phyloP scores from a whole-genome alignment of 306 rosid genomes.

The Pyrus pyrifolia region DNA sequence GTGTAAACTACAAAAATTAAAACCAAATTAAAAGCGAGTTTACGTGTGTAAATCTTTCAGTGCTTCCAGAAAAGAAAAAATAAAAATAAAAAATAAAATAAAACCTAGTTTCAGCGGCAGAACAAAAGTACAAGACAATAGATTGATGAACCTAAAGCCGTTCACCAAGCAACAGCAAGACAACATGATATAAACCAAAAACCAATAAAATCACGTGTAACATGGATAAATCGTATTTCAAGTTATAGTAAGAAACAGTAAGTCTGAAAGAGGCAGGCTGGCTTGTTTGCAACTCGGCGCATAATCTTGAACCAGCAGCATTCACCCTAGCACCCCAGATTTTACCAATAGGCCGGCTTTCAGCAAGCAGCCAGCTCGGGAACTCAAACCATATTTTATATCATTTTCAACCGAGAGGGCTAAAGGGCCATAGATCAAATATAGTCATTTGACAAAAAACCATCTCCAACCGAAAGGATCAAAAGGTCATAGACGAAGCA shows the following conservation, averaged over 20 bases:
- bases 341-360: slow-evolving; percentile 56
- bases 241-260: slow-evolving; percentile 32
- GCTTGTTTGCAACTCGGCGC: slow-evolving; percentile 56
- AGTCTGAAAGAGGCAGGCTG: slow-evolving; percentile 32
- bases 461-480: too few relatives aligned
- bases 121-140: neutral
- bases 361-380: slow-evolving; percentile 33
- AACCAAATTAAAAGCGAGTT: neutral
- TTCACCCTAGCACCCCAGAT: slow-evolving; percentile 40
- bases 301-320: slow-evolving; percentile 50
- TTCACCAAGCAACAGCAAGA: neutral
- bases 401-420: too few relatives aligned
- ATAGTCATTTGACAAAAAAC: too few relatives aligned
- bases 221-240: slow-evolving; percentile 30
- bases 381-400: neutral
- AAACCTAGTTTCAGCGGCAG: neutral
- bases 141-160: neutral
- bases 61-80: neutral
- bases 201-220: neutral
- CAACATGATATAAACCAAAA: neutral
- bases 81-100: neutral
- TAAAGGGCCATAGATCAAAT: too few relatives aligned
- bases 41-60: neutral
- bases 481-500: too few relatives aligned
- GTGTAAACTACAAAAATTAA: neutral